Base-by-base conservation (phyloP, 169 alveolate species). In the Eimeria brunetti region DNA sequence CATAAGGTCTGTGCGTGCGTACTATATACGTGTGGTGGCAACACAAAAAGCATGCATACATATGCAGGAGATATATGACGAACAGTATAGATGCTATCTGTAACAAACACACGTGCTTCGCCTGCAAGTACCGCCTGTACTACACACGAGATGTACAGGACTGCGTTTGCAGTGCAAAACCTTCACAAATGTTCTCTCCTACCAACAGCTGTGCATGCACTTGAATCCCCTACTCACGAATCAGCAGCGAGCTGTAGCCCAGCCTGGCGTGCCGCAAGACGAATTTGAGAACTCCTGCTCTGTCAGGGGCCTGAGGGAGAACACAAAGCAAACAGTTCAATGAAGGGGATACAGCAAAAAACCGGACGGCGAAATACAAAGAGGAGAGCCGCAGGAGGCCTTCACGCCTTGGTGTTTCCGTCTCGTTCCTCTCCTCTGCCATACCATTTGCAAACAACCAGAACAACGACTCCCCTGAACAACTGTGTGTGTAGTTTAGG, bases 251-350 rank as follows among this genome's bases (percentile, higher is more conserved):
- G 78, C 88, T 60, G 88, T 56, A 91, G 36, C 95, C 95, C 27
- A 80, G 84, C 46, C 95, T 58, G 60, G 75, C 75, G 64, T 91
- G 78, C 27, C 80, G 91, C 84, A 91, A 53, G 8, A 91, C 95
- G 76, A 91, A 81, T 78, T 91, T 91, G 60, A 91, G 78, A n/a
- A 91, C 64, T 46, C 95, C 95, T 5, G 73, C 64, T 22, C 92
- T 81, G 64, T 91, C 95, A 22, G 95, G 95, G 73, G 95, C 91
- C 95, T 91, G 95, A 27, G 22, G 36, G 20, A 27, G 41, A 20
- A 67, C 22, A 36, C 4, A 88, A 9, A 81, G 8, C 36, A 69
- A 7, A 69, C 24, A 33, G 0, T 7, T 3, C 27, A 16, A 30
- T 33, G 3, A 14, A 51, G 14, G 60, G 60, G 14, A 14, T 53